Evolutionary conservation across 1,284 basidiomycete species (phyloP).

Genomic region (Rhodotorula sp.): DNA sequence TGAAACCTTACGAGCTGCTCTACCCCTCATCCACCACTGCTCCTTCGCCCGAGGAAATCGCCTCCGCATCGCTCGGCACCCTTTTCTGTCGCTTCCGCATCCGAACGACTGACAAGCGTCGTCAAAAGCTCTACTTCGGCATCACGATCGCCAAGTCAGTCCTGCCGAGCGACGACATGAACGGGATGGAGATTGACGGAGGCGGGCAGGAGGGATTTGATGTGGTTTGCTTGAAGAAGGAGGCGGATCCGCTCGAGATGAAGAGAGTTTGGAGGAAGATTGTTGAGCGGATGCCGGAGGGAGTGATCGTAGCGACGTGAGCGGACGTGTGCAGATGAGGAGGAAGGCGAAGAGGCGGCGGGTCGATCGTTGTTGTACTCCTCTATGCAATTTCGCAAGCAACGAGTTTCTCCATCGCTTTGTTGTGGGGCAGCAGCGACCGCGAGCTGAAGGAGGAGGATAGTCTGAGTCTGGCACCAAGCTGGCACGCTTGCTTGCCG

Average conservation of each 20-base stretch:
- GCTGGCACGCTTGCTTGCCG: too few species aligned
- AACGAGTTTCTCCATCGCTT: too few species aligned
- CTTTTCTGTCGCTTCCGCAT: conserved; percentile 22
- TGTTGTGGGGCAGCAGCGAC: too few species aligned
- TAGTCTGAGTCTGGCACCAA: too few species aligned
- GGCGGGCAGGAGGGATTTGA: conserved; percentile 19
- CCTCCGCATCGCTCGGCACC: background rate
- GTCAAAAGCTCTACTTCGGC: conserved; percentile 11
- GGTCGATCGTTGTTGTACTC: background rate
- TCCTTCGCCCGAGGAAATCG: background rate
- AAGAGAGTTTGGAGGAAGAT: conserved; percentile 35
- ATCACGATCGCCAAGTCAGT: conserved; percentile 18
- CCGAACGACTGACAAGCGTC: conserved; percentile 18
- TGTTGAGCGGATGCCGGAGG: conserved; percentile 13
- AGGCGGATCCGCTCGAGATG: conserved; percentile 37
- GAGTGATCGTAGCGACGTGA: conserved; percentile 10
- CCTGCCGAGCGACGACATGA: conserved; percentile 9
- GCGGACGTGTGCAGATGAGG: background rate
- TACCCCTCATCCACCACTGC: background rate
- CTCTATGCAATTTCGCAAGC: background rate
- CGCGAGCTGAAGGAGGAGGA: too few species aligned
- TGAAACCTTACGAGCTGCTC: background rate
- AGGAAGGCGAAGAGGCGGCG: background rate
- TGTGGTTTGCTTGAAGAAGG: conserved; percentile 29
- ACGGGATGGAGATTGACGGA: conserved; percentile 25